Evolutionary conservation across 2,329 filamentous ascomycete species (phyloP).

Genomic region (Bipolaris gigantea): DNA sequence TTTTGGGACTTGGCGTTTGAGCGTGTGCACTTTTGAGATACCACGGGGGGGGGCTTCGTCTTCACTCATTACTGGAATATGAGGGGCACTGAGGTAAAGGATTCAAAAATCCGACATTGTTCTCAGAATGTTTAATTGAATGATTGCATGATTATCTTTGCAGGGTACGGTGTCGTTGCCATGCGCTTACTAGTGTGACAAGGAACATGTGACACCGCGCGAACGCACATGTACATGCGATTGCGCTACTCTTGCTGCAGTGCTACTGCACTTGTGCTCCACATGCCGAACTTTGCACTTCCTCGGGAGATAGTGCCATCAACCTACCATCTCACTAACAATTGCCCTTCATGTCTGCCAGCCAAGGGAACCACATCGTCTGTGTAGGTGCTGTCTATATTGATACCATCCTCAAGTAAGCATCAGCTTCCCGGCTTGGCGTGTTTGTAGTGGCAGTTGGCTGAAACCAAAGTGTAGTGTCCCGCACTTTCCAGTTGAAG

Average conservation of each 20-base stretch:
- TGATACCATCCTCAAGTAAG: slow-evolving; percentile 59
- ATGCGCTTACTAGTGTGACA: not conserved
- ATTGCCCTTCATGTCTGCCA: not conserved
- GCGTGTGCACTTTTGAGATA: slow-evolving; percentile 23
- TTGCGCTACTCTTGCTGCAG: slow-evolving; percentile 7
- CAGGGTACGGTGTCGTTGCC: too few relatives aligned
- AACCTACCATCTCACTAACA: not conserved
- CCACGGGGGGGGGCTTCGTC: slow-evolving; percentile 12
- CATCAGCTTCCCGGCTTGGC: not conserved
- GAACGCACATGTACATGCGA: not conserved
- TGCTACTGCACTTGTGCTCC: slow-evolving; percentile 4
- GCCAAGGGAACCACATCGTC: slow-evolving; percentile 54
- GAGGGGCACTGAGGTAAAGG: not conserved
- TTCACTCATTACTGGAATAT: slow-evolving; percentile 17
- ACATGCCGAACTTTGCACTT: slow-evolving; percentile 3
- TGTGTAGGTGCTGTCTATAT: slow-evolving; percentile 70
- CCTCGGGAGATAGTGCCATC: not conserved
- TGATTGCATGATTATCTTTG: not conserved
- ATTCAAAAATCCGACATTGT: not conserved
- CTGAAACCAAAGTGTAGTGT: slow-evolving; percentile 51
- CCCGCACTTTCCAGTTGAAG: slow-evolving; percentile 68
- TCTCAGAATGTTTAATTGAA: not conserved
- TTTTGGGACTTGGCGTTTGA: slow-evolving; percentile 20
- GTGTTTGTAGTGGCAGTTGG: not conserved
- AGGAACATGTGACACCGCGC: slow-evolving; percentile 3